These are phyloP conservation scores for Wickerhamomyces strasburgensis DNA, from an alignment of 805 yeast species.

Conservation along the genomic window DNA sequence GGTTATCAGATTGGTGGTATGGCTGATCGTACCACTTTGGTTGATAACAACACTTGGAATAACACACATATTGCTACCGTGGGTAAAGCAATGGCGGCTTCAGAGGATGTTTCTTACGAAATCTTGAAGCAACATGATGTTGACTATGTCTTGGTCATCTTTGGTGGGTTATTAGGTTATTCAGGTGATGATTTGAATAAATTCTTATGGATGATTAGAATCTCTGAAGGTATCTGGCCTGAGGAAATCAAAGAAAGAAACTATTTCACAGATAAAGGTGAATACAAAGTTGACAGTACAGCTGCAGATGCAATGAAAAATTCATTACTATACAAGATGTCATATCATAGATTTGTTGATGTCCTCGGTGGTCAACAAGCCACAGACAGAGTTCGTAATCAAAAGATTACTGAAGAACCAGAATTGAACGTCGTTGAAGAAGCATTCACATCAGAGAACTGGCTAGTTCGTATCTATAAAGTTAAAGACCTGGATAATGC, in stretches of 20 bases:
- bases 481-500: constrained; percentile 82
- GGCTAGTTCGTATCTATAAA: constrained; percentile 93
- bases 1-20: constrained; percentile 99
- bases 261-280: constrained; percentile 81
- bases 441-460: constrained; percentile 91
- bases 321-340: constrained; percentile 91
- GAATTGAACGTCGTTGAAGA: constrained; percentile 80
- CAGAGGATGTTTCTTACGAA: constrained; percentile 84
- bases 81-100: constrained; percentile 94
- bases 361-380: constrained; percentile 56
- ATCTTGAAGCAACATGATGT: constrained; percentile 89
- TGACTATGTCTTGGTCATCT: constrained; percentile 86
- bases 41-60: constrained; percentile 99
- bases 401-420: constrained; percentile 55
- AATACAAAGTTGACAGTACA: constrained; percentile 75
- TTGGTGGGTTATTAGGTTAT: constrained; percentile 91
- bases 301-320: constrained; percentile 86
- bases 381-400: constrained; percentile 84
- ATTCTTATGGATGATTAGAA: constrained; percentile 98
- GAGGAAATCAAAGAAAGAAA: constrained; percentile 88
- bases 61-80: constrained; percentile 99
- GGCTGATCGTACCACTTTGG: constrained; percentile 98
- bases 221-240: constrained; percentile 99
- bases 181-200: constrained; percentile 96
- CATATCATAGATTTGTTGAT: constrained; percentile 81